Conservation (phyloP, 1,284 basidiomycete species). For the Porogramme epimiltina region DNA sequence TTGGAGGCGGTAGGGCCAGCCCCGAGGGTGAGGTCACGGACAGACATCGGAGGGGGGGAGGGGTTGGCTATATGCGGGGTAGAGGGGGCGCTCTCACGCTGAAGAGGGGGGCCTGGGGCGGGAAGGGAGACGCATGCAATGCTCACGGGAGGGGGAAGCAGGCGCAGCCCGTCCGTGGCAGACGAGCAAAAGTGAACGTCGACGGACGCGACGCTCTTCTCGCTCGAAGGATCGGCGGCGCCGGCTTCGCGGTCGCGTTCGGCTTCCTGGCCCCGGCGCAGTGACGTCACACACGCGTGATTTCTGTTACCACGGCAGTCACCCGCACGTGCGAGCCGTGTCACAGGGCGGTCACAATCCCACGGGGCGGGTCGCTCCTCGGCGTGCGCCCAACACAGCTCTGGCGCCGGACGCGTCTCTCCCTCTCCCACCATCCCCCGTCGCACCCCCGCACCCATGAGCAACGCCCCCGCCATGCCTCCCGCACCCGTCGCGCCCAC, state of each 20-base stretch:
- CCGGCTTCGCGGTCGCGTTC: background rate
- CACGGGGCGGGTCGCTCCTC: constrained; percentile 11
- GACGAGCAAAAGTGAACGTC: too few relatives aligned
- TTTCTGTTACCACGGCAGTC: background rate
- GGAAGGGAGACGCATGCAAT: too few relatives aligned
- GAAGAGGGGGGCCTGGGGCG: background rate
- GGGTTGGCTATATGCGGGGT: background rate
- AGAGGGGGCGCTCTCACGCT: background rate
- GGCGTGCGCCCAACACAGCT: constrained; percentile 10
- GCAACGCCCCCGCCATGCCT: constrained; percentile 9
- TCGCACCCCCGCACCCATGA: constrained; percentile 13
- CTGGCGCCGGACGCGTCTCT: constrained; percentile 24
- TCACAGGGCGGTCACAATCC: background rate
- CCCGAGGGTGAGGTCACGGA: constrained; percentile 23
- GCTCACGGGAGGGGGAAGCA: too few relatives aligned
- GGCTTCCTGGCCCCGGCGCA: background rate
- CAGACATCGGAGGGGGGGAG: constrained; percentile 7
- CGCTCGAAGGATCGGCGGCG: too few relatives aligned
- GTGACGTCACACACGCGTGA: constrained; percentile 10
- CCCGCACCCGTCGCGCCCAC: constrained; percentile 7
- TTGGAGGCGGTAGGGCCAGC: constrained; percentile 17
- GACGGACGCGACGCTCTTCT: too few relatives aligned
- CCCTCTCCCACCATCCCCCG: constrained; percentile 21
- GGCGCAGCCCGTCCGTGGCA: constrained; percentile 1
- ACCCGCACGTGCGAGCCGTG: background rate